Evolutionary conservation across 2,329 filamentous ascomycete species (phyloP).

Genomic region (Mycosphaerella arachidis): DNA sequence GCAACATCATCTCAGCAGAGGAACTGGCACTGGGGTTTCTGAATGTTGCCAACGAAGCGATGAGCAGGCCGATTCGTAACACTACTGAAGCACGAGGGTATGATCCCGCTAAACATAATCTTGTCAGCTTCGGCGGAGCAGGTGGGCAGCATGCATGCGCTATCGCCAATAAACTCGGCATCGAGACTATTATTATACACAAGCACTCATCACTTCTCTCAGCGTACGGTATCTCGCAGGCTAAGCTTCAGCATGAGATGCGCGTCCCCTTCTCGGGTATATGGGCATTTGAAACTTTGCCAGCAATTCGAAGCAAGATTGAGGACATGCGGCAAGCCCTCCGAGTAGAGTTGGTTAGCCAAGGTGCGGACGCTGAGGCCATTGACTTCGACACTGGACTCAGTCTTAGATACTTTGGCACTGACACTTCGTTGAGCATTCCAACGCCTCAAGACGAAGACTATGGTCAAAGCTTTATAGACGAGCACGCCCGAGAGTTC

Average conservation of each 20-base stretch:
- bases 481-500: slow-evolving; percentile 40
- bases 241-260: slow-evolving; percentile 83
- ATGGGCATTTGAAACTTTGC: slow-evolving; percentile 53
- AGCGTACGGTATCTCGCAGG: slow-evolving; percentile 32
- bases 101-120: slow-evolving; percentile 75
- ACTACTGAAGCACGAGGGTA: slow-evolving; percentile 85
- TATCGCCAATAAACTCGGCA: slow-evolving; percentile 74
- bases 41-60: slow-evolving; percentile 78
- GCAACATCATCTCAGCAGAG: slow-evolving; percentile 59
- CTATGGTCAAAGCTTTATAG: slow-evolving; percentile 36
- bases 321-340: slow-evolving; percentile 31
- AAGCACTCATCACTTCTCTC: slow-evolving; percentile 79
- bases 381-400: slow-evolving; percentile 43
- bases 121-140: slow-evolving; percentile 84
- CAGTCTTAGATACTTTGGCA: slow-evolving; percentile 49
- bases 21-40: slow-evolving; percentile 82
- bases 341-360: slow-evolving; percentile 36
- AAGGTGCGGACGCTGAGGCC: slow-evolving; percentile 41
- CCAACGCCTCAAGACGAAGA: slow-evolving; percentile 35
- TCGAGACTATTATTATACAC: slow-evolving; percentile 76
- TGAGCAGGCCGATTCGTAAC: slow-evolving; percentile 80
- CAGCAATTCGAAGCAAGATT: slow-evolving; percentile 43
- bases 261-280: slow-evolving; percentile 56
- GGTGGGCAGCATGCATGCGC: slow-evolving; percentile 83
- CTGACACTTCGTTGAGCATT: slow-evolving; percentile 49